phyloP scores from a whole-genome alignment of 139 green algal species.

The Closterium sp. region DNA sequence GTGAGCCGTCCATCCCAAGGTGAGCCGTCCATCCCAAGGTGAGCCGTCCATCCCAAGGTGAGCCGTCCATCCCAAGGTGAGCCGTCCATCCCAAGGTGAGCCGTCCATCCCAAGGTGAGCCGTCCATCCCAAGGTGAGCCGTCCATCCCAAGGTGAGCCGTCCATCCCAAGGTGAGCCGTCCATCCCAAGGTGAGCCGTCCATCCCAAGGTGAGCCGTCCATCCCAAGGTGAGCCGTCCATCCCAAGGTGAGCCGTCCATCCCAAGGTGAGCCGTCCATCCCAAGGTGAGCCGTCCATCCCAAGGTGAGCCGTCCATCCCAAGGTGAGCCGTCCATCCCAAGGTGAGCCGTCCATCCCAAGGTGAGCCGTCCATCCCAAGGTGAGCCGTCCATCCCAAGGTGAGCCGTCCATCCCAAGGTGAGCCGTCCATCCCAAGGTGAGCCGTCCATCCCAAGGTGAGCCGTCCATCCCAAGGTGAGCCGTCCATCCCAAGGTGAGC shows the following conservation, averaged over 20 bases:
- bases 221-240: not conserved
- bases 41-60: constrained; percentile 12
- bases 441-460: not conserved
- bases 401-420: constrained; percentile 19
- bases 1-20: not conserved
- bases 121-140: constrained; percentile 12
- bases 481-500: constrained; percentile 21
- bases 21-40: constrained; percentile 19
- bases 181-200: constrained; percentile 16
- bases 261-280: constrained; percentile 16
- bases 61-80: not conserved
- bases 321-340: constrained; percentile 16
- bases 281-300: not conserved
- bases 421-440: constrained; percentile 12
- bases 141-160: not conserved
- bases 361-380: too few relatives aligned
- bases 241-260: constrained; percentile 1
- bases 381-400: not conserved
- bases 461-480: too few relatives aligned
- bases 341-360: constrained; percentile 15
- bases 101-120: constrained; percentile 21
- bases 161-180: not conserved
- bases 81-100: too few relatives aligned
- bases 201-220: not conserved
- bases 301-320: not conserved